Base-by-base conservation (phyloP, 805 yeast species). In the Debaryomyces prosopidis region DNA sequence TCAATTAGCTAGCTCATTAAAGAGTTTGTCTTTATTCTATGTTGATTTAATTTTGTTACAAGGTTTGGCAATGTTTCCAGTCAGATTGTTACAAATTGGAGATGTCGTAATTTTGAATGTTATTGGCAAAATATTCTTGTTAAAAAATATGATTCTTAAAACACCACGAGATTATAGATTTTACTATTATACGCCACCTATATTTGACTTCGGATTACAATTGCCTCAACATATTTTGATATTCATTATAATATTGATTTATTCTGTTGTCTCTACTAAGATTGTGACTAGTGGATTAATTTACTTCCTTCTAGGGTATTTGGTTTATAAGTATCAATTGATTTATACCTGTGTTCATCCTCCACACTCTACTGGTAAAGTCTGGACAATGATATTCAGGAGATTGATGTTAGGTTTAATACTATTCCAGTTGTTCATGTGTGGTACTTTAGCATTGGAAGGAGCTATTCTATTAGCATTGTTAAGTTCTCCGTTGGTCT, bases 41-140 rank as follows among this genome's bases (percentile, higher is more conserved):
- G 80, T 76, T 42, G 81, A 80, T 56, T 70, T 80, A 63, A 85
- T 86, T 47, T 69, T 86, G 17, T 73, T 86, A 45, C 94, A 87
- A 61, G 94, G 90, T 0, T 55, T 81, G 42, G 81, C 82, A 1
- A 79, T 81, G 82, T 78, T 80, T 52, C 85, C 85, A 3, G 77
- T 80, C 36, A 73, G 78, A 43, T 64, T 80, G 35, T 63, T 80
- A 11, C 85, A 81, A 57, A 63, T 77, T 34, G 82, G 84, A 15
- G 85, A 81, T 57, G 66, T 81, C 30, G 66, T 73, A 4, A 53
- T 75, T 18, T 55, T 79, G 12, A 75, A 77, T 64, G 53, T 69
- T 19, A 43, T 71, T 12, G 69, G 71, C 14, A 67, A 60, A 49
- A 48, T 68, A 16, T 65, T 68, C 40, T 69, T 77, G 53, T 63